Base-by-base conservation (phyloP, 2,329 filamentous ascomycete species). In the Aspergillus persii region DNA sequence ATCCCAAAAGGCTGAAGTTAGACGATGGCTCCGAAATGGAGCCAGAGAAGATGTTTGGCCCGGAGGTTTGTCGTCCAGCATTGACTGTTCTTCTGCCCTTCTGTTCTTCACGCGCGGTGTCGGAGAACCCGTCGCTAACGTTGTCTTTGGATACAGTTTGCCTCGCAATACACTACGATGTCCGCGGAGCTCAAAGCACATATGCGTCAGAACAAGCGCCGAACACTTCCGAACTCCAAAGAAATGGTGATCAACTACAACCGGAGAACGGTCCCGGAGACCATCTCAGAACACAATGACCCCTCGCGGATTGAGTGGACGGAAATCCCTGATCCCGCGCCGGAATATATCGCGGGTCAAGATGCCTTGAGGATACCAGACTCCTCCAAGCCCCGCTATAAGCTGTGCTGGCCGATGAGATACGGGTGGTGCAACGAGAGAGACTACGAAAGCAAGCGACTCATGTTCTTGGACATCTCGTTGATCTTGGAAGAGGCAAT, bases 241-340 rank as follows among this genome's bases (percentile, higher is more conserved):
- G 95, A 99, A 71, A 82, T 97, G 59, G 94, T 97, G 1, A 87
- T 93, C 64, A 98, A 96, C 71, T 98, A 91, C 82, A 99, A 99
- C 76, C 86, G 90, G 55, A 86, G 91, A 51, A 90, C 88, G 0
- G 87, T 90, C 36, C 89, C 92, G 6, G 95, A 98, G 66, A 85
- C 89, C 52, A 98, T 99, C 61, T 89, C 90, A 4, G 90, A 95
- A 70, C 95, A 98, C 77, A 99, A 98, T 72, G 95, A 99, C 69
- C 91, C 93, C 0, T 82, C 96, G 66, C 89, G 95, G 65, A 89
- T 98, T 53, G 93, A 98, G 64, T 99, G 95, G 93, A 99, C 95
- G 2, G 92, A 97, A 62, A 80, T 96, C 44, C 83, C 79, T 3
- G 76, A 74, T 39, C 83, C 89, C 18, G 86, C 90, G n/a, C 85